A percentile compares a stretch with the other conserved stretches of the same genome.
Conservation (phyloP, 1,284 basidiomycete genomes). For the Fomitopsis schrenkii region DNA sequence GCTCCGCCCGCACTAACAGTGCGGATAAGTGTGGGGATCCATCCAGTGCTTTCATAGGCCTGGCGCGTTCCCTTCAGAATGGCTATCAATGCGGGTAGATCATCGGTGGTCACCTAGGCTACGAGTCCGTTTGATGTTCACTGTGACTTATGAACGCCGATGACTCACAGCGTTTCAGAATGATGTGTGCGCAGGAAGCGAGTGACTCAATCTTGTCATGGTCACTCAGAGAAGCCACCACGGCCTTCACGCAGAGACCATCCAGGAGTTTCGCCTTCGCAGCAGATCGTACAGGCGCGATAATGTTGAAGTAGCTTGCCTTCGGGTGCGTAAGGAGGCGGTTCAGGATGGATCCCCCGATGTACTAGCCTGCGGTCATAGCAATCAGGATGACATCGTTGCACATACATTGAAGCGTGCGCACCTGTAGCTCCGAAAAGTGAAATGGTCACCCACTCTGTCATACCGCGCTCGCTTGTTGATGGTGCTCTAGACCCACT, state of each 20-base stretch:
- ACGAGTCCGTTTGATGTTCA: no score
- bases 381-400: conserved; percentile 11
- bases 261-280: conserved; percentile 33
- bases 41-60: conserved; percentile 33
- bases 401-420: neutral
- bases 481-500: no score
- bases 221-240: conserved; percentile 31
- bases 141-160: neutral
- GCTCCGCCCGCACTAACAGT: neutral
- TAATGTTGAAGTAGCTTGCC: conserved; percentile 35
- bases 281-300: conserved; percentile 37
- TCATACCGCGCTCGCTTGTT: neutral
- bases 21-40: conserved; percentile 25
- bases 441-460: neutral
- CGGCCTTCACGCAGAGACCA: conserved; percentile 25
- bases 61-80: conserved; percentile 44
- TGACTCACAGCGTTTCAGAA: conserved; percentile 39
- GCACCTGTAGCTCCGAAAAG: conserved; percentile 3
- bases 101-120: conserved; percentile 41
- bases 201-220: conserved; percentile 25
- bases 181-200: conserved; percentile 40
- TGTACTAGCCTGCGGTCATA: conserved; percentile 38
- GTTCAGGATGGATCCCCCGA: conserved; percentile 46
- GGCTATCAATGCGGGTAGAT: conserved; percentile 35
- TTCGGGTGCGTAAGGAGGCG: conserved; percentile 40